Conservation (phyloP, 805 yeast genomes). For the Lachancea sp. region DNA sequence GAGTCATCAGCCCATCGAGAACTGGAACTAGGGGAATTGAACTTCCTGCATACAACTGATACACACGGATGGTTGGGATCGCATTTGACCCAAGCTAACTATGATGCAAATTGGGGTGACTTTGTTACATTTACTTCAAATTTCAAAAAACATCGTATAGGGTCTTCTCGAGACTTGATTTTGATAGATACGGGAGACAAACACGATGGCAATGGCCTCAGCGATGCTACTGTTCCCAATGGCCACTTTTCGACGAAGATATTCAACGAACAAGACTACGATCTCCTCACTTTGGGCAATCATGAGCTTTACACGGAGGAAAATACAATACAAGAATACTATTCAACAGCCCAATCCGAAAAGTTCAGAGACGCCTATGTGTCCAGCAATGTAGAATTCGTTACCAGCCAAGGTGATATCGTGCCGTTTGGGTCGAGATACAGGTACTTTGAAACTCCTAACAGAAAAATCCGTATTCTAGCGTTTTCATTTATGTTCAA, state of each 20-base stretch:
- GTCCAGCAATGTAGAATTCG: slow-evolving; percentile 63
- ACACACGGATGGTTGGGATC: slow-evolving; percentile 98
- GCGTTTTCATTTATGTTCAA: slow-evolving; percentile 77
- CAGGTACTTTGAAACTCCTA: slow-evolving; percentile 58
- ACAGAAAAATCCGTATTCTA: slow-evolving; percentile 45
- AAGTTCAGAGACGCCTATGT: slow-evolving; percentile 59
- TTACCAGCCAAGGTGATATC: slow-evolving; percentile 37
- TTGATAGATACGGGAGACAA: slow-evolving; percentile 87
- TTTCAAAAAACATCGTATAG: slow-evolving; percentile 34
- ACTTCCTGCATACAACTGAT: slow-evolving; percentile 91
- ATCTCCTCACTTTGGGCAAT: slow-evolving; percentile 79
- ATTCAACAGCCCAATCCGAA: slow-evolving; percentile 44
- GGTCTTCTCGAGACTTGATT: slow-evolving; percentile 51
- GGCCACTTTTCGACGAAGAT: slow-evolving; percentile 59
- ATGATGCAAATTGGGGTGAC: slow-evolving; percentile 90
- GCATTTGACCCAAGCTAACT: slow-evolving; percentile 70
- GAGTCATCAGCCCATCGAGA: slow-evolving; percentile 33
- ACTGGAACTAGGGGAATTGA: slow-evolving; percentile 63
- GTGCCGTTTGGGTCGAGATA: slow-evolving; percentile 64
- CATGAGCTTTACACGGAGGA: slow-evolving; percentile 77
- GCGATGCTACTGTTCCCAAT: slow-evolving; percentile 71
- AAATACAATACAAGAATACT: slow-evolving; percentile 59
- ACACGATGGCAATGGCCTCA: slow-evolving; percentile 89
- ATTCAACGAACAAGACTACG: slow-evolving; percentile 62
- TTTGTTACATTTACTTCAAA: slow-evolving; percentile 60